Conservation (phyloP, 805 yeast species). For the Ogataea paraovalis region DNA sequence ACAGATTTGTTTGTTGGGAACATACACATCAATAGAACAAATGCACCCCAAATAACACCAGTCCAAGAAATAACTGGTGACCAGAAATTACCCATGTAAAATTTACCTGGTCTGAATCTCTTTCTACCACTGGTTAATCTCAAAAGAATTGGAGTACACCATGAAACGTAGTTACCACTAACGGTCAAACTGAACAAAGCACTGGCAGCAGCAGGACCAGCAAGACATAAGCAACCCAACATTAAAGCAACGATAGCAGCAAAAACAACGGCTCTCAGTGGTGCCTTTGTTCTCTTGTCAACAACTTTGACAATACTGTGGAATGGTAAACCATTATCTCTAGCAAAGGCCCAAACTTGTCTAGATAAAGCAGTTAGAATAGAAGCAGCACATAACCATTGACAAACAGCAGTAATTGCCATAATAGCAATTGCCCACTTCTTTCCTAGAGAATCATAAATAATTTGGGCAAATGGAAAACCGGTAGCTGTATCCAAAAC, state of each 20-base stretch:
- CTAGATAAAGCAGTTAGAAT: slow-evolving; percentile 61
- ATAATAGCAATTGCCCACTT: slow-evolving; percentile 63
- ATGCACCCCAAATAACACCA: slow-evolving; percentile 48
- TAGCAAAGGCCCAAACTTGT: slow-evolving; percentile 71
- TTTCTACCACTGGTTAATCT: slow-evolving; percentile 46
- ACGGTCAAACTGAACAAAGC: slow-evolving; percentile 64
- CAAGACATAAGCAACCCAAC: slow-evolving; percentile 55
- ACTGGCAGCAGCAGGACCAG: slow-evolving; percentile 55
- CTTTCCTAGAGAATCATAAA: slow-evolving; percentile 58
- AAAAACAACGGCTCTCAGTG: slow-evolving; percentile 58
- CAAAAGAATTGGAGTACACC: slow-evolving; percentile 58
- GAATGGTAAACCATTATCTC: slow-evolving; percentile 76
- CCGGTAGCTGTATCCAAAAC: slow-evolving; percentile 47
- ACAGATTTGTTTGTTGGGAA: slow-evolving; percentile 49
- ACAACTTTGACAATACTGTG: slow-evolving; percentile 54
- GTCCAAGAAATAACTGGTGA: slow-evolving; percentile 40
- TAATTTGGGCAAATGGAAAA: slow-evolving; percentile 62
- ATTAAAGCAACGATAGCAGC: slow-evolving; percentile 44
- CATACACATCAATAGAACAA: slow-evolving; percentile 54
- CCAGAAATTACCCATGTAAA: slow-evolving; percentile 53
- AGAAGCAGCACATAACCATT: slow-evolving; percentile 63
- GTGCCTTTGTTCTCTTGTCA: slow-evolving; percentile 53
- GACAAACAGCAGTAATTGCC: slow-evolving; percentile 54
- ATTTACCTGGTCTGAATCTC: slow-evolving; percentile 62
- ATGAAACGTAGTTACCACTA: slow-evolving; percentile 59